A percentile compares a stretch with the other conserved stretches of the same genome.
Evolutionary conservation across 176 grass and related monocot genomes (phyloP).

Genomic region (barley (Hordeum vulgare)): MorexV3_pseudomolecules_assembly NC_058520.1:3496618-3497117

Average conservation of each 20-base stretch:
- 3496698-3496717: not conserved
- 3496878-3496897: not conserved
- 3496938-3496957: not conserved
- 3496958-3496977: not conserved
- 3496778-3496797: rapidly evolving
- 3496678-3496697: not conserved
- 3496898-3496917: not conserved
- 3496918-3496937: not conserved
- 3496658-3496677: too few relatives aligned
- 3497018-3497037: not conserved
- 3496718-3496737: not conserved
- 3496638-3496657: not conserved
- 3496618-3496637: not conserved
- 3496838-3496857: not conserved
- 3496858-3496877: not conserved
- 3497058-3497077: not conserved
- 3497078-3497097: not conserved
- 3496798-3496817: not conserved
- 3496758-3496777: not conserved
- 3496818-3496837: not conserved
- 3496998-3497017: slow-evolving; percentile 18
- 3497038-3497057: not conserved
- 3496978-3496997: not conserved
- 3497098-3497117: slow-evolving; percentile 14
- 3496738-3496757: not conserved